Conservation (phyloP, 140 eudicot genomes). For the Bidens hawaiensis region DNA sequence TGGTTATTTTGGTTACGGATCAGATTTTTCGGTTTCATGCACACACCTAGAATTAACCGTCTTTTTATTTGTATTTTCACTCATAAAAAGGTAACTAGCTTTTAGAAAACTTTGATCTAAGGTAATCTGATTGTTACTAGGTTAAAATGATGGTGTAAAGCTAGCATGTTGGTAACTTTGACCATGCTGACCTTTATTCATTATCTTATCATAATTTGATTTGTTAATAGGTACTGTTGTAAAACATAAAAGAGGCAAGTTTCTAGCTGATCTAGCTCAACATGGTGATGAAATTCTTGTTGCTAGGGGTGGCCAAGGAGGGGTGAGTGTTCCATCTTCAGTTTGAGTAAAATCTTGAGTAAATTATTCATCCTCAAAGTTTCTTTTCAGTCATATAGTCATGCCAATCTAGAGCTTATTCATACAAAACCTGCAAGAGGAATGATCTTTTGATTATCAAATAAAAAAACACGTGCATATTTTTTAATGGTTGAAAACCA, state of each 20-base stretch:
- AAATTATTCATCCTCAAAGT: background rate
- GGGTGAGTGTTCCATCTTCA: conserved; percentile 52
- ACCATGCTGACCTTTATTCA: background rate
- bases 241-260: conserved; percentile 85
- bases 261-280: conserved; percentile 85
- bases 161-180: background rate
- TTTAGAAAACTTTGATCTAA: background rate
- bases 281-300: conserved; percentile 95
- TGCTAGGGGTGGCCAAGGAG: conserved; percentile 99
- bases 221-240: conserved; percentile 80
- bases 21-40: no score
- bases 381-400: conserved; percentile 5
- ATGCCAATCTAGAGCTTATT: conserved; percentile 3
- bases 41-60: no score
- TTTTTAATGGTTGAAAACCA: background rate
- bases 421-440: background rate
- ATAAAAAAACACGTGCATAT: background rate
- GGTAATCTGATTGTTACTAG: background rate
- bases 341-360: conserved; percentile 1
- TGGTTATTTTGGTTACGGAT: no score
- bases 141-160: background rate
- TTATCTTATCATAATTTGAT: background rate
- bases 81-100: background rate
- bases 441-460: background rate
- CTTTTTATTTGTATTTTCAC: background rate